Conservation (phyloP, 2,329 filamentous ascomycete genomes). For the Pyricularia sp. region DNA sequence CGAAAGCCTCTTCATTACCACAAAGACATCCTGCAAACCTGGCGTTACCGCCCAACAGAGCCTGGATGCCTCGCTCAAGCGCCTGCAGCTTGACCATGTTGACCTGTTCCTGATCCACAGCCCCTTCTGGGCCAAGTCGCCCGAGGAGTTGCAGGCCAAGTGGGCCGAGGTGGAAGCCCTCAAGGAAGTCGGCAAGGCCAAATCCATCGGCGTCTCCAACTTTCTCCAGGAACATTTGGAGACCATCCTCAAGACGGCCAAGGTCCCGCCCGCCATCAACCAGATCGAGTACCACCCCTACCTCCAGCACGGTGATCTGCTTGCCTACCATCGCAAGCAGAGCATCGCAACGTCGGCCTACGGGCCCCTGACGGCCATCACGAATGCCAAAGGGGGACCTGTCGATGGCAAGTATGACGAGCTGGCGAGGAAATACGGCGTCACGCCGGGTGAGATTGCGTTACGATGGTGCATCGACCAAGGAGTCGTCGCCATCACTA, state of each 20-base stretch:
- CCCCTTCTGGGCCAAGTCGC: conserved; percentile 40
- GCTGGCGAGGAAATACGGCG: conserved; percentile 49
- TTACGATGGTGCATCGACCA: conserved; percentile 53
- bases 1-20: conserved; percentile 59
- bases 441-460: conserved; percentile 44
- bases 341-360: conserved; percentile 49
- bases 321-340: conserved; percentile 47
- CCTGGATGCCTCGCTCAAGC: conserved; percentile 45
- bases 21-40: conserved; percentile 38
- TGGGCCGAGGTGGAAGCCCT: conserved; percentile 58
- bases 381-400: conserved; percentile 40
- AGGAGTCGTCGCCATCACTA: conserved; percentile 49
- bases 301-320: conserved; percentile 52
- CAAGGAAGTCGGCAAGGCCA: conserved; percentile 54
- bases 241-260: conserved; percentile 46
- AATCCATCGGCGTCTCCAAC: conserved; percentile 71
- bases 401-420: conserved; percentile 39
- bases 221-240: conserved; percentile 51
- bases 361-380: conserved; percentile 42
- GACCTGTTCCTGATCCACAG: conserved; percentile 60
- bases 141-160: conserved; percentile 43
- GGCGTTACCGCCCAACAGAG: background rate
- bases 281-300: conserved; percentile 79
- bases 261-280: conserved; percentile 59
- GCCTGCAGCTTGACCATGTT: conserved; percentile 60